A percentile compares a stretch with the other conserved stretches of the same genome.
Evolutionary conservation across 306 rosid species (phyloP).

Genomic region (Senna siamea): DNA sequence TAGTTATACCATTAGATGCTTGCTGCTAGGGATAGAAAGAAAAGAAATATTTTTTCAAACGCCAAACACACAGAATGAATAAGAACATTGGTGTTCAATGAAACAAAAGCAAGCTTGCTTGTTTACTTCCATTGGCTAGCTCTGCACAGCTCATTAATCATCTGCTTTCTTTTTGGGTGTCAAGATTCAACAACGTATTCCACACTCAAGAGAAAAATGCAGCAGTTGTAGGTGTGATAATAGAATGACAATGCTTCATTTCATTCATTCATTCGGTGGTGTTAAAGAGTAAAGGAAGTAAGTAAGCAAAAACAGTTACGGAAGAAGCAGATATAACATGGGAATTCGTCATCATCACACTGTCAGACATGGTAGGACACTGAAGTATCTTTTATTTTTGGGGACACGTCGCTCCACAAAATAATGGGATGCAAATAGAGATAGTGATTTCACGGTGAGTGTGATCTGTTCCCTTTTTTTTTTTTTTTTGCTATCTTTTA

Average conservation of each 20-base stretch:
- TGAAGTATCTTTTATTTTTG: conserved; percentile 63
- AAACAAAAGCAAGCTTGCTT: too few relatives aligned
- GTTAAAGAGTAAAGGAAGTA: conserved; percentile 1
- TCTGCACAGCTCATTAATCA: too few relatives aligned
- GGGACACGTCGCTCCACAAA: conserved; percentile 78
- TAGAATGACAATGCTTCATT: conserved; percentile 1
- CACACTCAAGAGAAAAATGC: conserved; percentile 14
- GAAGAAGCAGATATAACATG: conserved; percentile 17
- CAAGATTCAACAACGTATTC: too few relatives aligned
- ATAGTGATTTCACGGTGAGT: conserved; percentile 36
- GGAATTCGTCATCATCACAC: conserved; percentile 58
- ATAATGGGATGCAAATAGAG: conserved; percentile 42
- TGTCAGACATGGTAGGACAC: conserved; percentile 66
- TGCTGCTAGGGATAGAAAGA: neutral
- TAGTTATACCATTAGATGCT: too few relatives aligned
- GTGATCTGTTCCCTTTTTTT: conserved; percentile 5
- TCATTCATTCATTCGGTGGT: conserved; percentile 9
- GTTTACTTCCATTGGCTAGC: too few relatives aligned
- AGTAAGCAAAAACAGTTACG: conserved; percentile 25
- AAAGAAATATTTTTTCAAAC: neutral
- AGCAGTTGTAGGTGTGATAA: conserved; percentile 7
- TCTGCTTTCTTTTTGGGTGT: conserved; percentile 25
- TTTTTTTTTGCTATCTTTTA: too few relatives aligned
- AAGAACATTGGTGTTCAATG: too few relatives aligned
- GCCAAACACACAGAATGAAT: neutral